Evolutionary conservation across 140 eudicot species (phyloP).

Genomic region (Eryngium alpinum): DNA sequence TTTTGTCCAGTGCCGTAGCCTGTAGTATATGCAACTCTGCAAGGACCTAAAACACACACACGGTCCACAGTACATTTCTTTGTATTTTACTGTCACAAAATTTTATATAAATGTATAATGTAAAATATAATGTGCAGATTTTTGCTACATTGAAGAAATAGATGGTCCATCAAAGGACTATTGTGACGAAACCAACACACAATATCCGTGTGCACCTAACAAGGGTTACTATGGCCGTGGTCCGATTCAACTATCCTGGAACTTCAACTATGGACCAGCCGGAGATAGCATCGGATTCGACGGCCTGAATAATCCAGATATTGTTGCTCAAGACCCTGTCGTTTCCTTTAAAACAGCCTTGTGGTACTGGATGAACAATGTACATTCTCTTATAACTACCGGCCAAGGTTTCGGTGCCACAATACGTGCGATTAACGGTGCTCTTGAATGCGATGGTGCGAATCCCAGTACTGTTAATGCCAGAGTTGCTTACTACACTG

Average conservation of each 20-base stretch:
- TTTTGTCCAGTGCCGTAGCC: too few relatives aligned
- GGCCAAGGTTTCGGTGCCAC: constrained; percentile 9
- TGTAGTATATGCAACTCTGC: too few relatives aligned
- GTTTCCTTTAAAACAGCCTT: not conserved
- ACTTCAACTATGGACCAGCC: constrained; percentile 4
- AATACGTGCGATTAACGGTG: constrained; percentile 24
- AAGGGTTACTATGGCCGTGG: constrained; percentile 35
- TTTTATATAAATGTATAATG: too few relatives aligned
- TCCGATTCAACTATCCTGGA: constrained; percentile 27
- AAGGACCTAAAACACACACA: too few relatives aligned
- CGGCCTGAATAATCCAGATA: constrained; percentile 4
- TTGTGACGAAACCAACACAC: constrained; percentile 14
- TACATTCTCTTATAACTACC: not conserved
- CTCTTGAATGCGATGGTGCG: constrained; percentile 20
- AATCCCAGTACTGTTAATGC: constrained; percentile 13
- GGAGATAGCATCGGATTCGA: constrained; percentile 3
- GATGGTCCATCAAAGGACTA: constrained; percentile 7
- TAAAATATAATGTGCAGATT: constrained; percentile 23
- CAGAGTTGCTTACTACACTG: constrained; percentile 13
- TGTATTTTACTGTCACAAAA: too few relatives aligned
- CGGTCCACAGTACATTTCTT: too few relatives aligned
- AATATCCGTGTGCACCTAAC: constrained; percentile 29
- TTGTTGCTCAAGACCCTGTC: not conserved
- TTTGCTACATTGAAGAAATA: constrained; percentile 35
- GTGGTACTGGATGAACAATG: constrained; percentile 13